These are phyloP conservation scores for Gossypium gossypioides DNA, from an alignment of 441 rosid species.

Conservation along the genomic window DNA sequence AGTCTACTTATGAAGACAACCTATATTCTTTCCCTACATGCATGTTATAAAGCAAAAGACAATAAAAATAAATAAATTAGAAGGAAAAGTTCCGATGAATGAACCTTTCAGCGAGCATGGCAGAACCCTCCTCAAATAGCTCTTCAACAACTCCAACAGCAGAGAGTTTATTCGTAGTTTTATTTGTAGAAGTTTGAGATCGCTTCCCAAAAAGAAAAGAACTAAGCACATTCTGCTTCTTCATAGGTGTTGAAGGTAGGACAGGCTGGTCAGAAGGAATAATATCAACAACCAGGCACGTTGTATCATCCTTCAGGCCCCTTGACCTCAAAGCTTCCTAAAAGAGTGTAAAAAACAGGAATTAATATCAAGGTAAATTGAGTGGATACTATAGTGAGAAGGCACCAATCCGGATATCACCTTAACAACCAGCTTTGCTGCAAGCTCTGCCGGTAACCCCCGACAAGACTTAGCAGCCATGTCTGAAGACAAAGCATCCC, in stretches of 20 bases:
- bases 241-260: conserved; percentile 52
- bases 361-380: conserved; percentile 6
- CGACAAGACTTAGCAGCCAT: conserved; percentile 85
- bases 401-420: conserved; percentile 25
- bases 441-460: conserved; percentile 87
- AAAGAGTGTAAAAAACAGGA: conserved; percentile 11
- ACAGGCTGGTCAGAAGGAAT: conserved; percentile 73
- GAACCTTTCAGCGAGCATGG: conserved; percentile 90
- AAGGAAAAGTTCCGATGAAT: background rate
- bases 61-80: background rate
- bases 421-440: conserved; percentile 93
- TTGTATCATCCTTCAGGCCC: conserved; percentile 97
- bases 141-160: conserved; percentile 93
- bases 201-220: conserved; percentile 63
- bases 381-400: background rate
- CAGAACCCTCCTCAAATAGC: conserved; percentile 98
- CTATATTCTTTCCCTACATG: background rate
- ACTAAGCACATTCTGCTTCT: conserved; percentile 57
- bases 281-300: conserved; percentile 95
- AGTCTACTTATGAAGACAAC: background rate
- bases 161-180: conserved; percentile 69
- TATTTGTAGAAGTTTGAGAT: conserved; percentile 33
- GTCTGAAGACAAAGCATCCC: conserved; percentile 90
- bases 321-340: conserved; percentile 95
- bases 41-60: background rate